Evolutionary conservation across 2,329 filamentous ascomycete genomes (phyloP).

Genomic region (Ampelomyces quisqualis): DNA sequence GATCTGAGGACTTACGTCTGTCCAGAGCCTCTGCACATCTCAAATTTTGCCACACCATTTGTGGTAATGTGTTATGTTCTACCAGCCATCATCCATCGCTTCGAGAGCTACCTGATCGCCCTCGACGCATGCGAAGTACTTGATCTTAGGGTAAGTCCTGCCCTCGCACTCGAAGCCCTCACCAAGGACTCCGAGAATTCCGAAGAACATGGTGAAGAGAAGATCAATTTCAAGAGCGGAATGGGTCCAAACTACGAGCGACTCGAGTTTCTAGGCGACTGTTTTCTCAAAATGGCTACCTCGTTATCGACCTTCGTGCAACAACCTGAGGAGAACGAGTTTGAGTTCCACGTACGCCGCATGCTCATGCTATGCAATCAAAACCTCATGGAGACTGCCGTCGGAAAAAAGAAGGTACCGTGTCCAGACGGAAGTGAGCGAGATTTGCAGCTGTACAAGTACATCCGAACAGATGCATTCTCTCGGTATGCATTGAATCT

Average conservation of each 20-base stretch:
- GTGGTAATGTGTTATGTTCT: conserved; percentile 73
- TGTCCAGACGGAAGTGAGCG: conserved; percentile 41
- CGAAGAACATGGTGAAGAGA: conserved; percentile 67
- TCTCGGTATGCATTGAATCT: conserved; percentile 55
- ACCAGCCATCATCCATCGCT: conserved; percentile 78
- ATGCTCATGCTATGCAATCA: conserved; percentile 92
- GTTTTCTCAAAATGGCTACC: conserved; percentile 93
- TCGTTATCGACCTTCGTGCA: conserved; percentile 81
- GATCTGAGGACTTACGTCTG: conserved; percentile 66
- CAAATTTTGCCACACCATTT: conserved; percentile 66
- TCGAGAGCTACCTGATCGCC: conserved; percentile 80
- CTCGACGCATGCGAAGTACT: conserved; percentile 71
- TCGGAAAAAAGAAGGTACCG: conserved; percentile 39
- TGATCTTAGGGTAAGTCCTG: conserved; percentile 63
- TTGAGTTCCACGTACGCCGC: conserved; percentile 81
- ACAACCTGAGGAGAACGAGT: conserved; percentile 77
- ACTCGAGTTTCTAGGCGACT: conserved; percentile 89
- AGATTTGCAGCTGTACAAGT: conserved; percentile 64
- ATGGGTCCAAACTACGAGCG: conserved; percentile 97
- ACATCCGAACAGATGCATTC: conserved; percentile 80
- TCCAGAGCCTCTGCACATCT: conserved; percentile 74
- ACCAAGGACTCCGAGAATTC: conserved; percentile 91
- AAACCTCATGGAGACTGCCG: conserved; percentile 77
- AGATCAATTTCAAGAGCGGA: conserved; percentile 73
- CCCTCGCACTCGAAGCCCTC: conserved; percentile 79